Percentiles rank a stretch among this genome's conserved stretches.
phyloP scores from a whole-genome alignment of 2,329 filamentous ascomycete species.

The Colletotrichum costaricense region DNA sequence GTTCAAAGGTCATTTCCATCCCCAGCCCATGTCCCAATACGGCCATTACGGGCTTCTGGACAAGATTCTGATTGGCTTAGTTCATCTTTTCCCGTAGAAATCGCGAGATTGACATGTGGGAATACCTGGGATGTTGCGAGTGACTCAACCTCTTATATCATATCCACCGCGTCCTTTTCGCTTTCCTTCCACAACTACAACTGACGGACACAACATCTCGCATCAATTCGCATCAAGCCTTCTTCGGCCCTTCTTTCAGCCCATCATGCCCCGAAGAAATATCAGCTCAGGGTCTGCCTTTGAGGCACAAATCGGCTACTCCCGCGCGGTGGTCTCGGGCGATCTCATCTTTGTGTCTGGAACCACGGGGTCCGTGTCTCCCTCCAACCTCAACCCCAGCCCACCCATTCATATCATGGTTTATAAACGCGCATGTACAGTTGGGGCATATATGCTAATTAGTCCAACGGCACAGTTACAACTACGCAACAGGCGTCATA shows the following conservation, averaged over 20 bases:
- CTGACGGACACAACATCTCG: too few relatives aligned
- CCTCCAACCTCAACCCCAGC: too few relatives aligned
- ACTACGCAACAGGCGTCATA: constrained; percentile 60
- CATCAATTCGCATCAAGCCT: background rate
- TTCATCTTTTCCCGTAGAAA: background rate
- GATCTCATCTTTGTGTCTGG: constrained; percentile 66
- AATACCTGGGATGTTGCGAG: background rate
- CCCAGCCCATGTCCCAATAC: background rate
- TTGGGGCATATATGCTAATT: background rate
- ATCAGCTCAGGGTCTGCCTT: constrained; percentile 64
- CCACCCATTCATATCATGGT: too few relatives aligned
- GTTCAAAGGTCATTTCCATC: background rate
- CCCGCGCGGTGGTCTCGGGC: constrained; percentile 62
- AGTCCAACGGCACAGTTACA: constrained; percentile 51
- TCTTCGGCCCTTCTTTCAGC: background rate
- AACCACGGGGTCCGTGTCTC: constrained; percentile 58
- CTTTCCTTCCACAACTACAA: background rate
- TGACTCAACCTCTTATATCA: background rate
- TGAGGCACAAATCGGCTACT: constrained; percentile 65
- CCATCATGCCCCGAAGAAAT: constrained; percentile 49
- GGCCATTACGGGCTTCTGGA: background rate
- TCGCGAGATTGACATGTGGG: background rate
- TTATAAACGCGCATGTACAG: background rate
- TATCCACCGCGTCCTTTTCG: background rate
- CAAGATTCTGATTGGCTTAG: constrained; percentile 14